Conservation (phyloP, 768 basidiomycete genomes). For the Lactifluus pinguis region DNA sequence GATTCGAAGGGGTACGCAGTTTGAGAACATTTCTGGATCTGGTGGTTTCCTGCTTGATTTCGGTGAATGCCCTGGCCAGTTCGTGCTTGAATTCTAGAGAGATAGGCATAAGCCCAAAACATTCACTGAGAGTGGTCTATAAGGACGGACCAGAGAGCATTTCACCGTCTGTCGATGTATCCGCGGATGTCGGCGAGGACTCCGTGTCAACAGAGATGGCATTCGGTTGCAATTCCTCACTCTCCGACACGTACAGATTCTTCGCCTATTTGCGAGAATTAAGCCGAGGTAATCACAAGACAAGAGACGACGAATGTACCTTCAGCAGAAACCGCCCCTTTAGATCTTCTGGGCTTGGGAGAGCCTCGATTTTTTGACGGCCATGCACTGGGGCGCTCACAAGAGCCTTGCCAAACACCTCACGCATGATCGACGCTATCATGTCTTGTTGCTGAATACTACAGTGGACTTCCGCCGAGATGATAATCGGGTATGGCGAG, state of each 20-base stretch:
- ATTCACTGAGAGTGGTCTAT: background rate
- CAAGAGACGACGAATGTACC: slow-evolving; percentile 31
- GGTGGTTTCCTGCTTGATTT: slow-evolving; percentile 33
- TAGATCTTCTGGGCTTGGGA: slow-evolving; percentile 84
- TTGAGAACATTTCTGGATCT: slow-evolving; percentile 33
- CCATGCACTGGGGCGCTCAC: slow-evolving; percentile 42
- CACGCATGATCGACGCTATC: slow-evolving; percentile 65
- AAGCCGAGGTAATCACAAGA: background rate
- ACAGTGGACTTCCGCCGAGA: slow-evolving; percentile 91
- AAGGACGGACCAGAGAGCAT: slow-evolving; percentile 15
- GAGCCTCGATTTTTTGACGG: slow-evolving; percentile 34
- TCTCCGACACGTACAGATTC: slow-evolving; percentile 52
- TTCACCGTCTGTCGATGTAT: slow-evolving; percentile 27
- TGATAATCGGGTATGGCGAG: slow-evolving; percentile 86
- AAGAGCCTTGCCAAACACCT: slow-evolving; percentile 47
- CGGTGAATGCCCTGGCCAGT: slow-evolving; percentile 22
- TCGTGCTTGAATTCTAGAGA: slow-evolving; percentile 9
- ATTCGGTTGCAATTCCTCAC: slow-evolving; percentile 28
- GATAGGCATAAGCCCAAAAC: background rate
- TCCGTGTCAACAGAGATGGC: slow-evolving; percentile 31
- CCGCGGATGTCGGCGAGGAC: slow-evolving; percentile 34
- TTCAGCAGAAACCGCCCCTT: slow-evolving; percentile 78
- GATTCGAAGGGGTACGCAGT: slow-evolving; percentile 13
- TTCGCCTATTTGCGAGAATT: slow-evolving; percentile 45
- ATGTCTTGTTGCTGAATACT: slow-evolving; percentile 67